Evolutionary conservation across 1,284 basidiomycete species (phyloP).

Genomic region (Spongispora temasekensis): DNA sequence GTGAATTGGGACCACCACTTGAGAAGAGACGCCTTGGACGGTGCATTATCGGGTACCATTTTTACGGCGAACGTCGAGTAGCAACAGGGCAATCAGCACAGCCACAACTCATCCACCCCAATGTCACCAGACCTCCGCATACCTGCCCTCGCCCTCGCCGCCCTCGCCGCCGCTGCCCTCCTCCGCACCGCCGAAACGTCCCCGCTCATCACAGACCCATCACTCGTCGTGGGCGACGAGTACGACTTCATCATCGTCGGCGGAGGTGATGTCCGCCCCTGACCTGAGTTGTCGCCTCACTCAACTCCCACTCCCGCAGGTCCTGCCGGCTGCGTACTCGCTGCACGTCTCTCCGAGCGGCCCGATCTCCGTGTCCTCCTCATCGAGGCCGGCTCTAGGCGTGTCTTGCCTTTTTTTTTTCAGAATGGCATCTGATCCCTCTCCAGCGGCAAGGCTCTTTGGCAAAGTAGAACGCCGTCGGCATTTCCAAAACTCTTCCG

Average conservation of each 20-base stretch:
- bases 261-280: conserved; percentile 45
- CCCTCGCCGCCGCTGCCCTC: no score
- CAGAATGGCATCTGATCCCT: background rate
- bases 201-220: conserved; percentile 8
- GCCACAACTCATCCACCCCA: conserved; percentile 9
- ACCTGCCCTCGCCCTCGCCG: no score
- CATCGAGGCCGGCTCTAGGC: conserved; percentile 70
- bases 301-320: conserved; percentile 39
- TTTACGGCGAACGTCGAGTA: background rate
- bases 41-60: conserved; percentile 37
- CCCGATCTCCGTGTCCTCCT: conserved; percentile 56
- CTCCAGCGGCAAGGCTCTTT: conserved; percentile 34
- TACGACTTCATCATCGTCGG: conserved; percentile 67
- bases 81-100: conserved; percentile 12
- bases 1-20: conserved; percentile 85
- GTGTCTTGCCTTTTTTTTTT: background rate
- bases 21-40: conserved; percentile 66
- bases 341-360: conserved; percentile 64
- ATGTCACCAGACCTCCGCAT: no score
- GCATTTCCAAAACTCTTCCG: conserved; percentile 44
- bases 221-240: conserved; percentile 34
- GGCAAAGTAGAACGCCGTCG: conserved; percentile 43
- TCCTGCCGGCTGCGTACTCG: conserved; percentile 69
- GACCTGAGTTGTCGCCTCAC: background rate
- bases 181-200: background rate